Evolutionary conservation across 495 filamentous ascomycete genomes (phyloP).

Genomic region (Friedmanniomyces endolithicus): DNA sequence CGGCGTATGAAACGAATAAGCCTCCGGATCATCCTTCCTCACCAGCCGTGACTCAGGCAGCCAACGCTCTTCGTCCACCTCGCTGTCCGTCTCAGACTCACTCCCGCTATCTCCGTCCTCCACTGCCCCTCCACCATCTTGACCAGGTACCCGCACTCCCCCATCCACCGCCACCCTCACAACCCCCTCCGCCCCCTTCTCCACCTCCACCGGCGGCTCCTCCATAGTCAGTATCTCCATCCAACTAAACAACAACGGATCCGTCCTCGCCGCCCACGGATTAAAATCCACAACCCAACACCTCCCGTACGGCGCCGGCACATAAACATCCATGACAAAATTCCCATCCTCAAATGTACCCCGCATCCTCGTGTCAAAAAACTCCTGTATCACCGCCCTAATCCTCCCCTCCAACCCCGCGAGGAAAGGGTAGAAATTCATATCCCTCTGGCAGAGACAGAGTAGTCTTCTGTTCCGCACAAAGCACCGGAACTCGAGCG

Average conservation of each 20-base stretch:
- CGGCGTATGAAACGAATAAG: constrained; percentile 68
- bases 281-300: constrained; percentile 91
- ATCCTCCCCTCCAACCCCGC: constrained; percentile 51
- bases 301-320: constrained; percentile 62
- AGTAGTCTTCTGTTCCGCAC: constrained; percentile 67
- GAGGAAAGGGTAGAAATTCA: constrained; percentile 80
- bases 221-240: constrained; percentile 64
- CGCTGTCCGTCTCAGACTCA: background rate
- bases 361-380: constrained; percentile 62
- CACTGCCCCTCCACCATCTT: background rate
- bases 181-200: constrained; percentile 24
- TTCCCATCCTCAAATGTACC: constrained; percentile 67
- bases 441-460: constrained; percentile 77
- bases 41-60: constrained; percentile 72
- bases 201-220: constrained; percentile 37
- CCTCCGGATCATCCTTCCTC: constrained; percentile 69
- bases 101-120: background rate
- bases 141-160: background rate
- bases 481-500: constrained; percentile 90
- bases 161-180: constrained; percentile 5
- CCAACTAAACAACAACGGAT: constrained; percentile 85
- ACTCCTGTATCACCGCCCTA: constrained; percentile 46
- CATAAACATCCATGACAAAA: constrained; percentile 84
- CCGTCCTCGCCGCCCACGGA: constrained; percentile 83
- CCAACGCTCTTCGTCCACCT: constrained; percentile 44